Percentiles rank a stretch among this genome's conserved stretches.
These are phyloP conservation scores for Brettanomyces bruxellensis DNA, from an alignment of 805 yeast genomes.

Conservation along the genomic window DNA sequence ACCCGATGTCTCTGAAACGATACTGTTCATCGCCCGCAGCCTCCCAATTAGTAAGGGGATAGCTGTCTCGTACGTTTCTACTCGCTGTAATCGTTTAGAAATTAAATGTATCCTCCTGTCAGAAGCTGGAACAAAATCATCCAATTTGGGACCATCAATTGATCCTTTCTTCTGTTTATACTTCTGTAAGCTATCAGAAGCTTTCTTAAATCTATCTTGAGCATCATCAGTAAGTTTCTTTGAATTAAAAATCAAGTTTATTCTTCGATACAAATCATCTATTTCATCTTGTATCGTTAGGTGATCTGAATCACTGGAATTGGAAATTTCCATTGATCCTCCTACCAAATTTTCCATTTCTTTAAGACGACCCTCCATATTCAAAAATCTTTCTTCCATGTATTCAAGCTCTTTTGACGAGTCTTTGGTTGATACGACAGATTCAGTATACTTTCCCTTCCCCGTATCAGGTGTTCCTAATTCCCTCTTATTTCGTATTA, in stretches of 20 bases:
- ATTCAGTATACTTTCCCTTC: not conserved
- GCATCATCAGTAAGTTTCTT: conserved; percentile 9
- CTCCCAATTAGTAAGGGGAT: conserved; percentile 11
- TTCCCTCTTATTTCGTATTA: not conserved
- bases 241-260: conserved; percentile 13
- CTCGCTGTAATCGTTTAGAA: conserved; percentile 10
- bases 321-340: no score
- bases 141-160: conserved; percentile 4
- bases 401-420: not conserved
- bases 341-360: conserved; percentile 1
- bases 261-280: conserved; percentile 18
- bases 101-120: conserved; percentile 13
- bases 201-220: conserved; percentile 6
- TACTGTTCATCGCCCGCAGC: conserved; percentile 12
- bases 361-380: conserved; percentile 2
- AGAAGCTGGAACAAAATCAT: conserved; percentile 5
- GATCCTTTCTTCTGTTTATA: conserved; percentile 6
- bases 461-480: conserved; percentile 1
- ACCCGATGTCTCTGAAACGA: conserved; percentile 4
- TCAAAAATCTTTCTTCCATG: not conserved
- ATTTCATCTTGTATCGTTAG: conserved; percentile 15
- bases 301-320: not conserved
- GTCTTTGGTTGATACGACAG: not conserved
- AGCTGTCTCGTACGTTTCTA: conserved; percentile 13
- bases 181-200: conserved; percentile 6